These are phyloP conservation scores for Amanita molliuscula DNA, from an alignment of 768 basidiomycete genomes.

Conservation along the genomic window DNA sequence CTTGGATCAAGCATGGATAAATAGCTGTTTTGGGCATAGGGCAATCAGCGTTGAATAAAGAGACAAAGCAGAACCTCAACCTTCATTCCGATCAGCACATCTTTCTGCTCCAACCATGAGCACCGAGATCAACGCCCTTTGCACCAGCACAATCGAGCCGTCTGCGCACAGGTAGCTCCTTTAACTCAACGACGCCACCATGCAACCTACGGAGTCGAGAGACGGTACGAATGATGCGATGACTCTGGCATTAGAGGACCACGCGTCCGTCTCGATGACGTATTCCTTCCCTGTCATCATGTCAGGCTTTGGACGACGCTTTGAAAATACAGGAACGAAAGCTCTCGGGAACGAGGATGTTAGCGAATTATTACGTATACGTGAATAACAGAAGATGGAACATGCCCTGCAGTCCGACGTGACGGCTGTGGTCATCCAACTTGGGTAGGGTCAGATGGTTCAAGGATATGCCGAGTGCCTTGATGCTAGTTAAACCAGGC, in stretches of 20 bases:
- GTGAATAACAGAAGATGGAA: neutral
- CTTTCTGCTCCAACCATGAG: conserved; percentile 59
- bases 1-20: too few relatives aligned
- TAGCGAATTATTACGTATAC: neutral
- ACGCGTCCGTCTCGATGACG: conserved; percentile 43
- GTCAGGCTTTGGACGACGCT: conserved; percentile 42
- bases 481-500: conserved; percentile 34
- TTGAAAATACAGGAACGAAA: conserved; percentile 54
- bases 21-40: neutral
- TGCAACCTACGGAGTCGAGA: conserved; percentile 57
- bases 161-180: conserved; percentile 48
- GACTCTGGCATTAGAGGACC: conserved; percentile 38
- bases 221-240: conserved; percentile 40
- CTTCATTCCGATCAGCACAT: conserved; percentile 57
- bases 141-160: conserved; percentile 42
- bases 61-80: neutral
- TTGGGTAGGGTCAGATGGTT: neutral
- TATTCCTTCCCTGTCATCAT: conserved; percentile 51
- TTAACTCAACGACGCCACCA: conserved; percentile 31
- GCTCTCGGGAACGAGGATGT: conserved; percentile 27
- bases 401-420: neutral
- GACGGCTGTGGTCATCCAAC: too few relatives aligned
- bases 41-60: neutral
- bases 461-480: conserved; percentile 39
- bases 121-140: conserved; percentile 55